phyloP scores from a whole-genome alignment of 352 stramenopile genomes.

The Blastocystis sp. region DNA sequence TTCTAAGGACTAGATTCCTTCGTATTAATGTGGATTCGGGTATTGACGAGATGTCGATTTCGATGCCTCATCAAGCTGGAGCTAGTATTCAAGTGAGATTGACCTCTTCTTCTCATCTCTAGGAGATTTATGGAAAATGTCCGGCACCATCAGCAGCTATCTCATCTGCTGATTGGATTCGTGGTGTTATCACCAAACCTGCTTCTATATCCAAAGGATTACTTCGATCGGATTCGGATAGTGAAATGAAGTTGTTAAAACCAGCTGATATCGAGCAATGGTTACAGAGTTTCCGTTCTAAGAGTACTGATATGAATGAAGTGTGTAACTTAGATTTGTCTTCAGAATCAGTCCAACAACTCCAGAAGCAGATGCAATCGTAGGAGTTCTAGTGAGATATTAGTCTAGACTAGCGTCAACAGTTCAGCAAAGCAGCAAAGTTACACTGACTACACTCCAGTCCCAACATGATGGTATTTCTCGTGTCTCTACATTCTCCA shows the following conservation, averaged over 20 bases:
- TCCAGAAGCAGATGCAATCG: neutral
- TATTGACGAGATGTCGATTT: constrained; percentile 2
- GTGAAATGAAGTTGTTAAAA: neutral
- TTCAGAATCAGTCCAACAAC: neutral
- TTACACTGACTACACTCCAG: neutral
- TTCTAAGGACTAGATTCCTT: constrained; percentile 4
- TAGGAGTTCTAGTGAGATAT: neutral
- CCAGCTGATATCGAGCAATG: neutral
- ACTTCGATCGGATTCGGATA: neutral
- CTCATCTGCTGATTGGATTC: neutral
- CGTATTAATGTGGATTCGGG: constrained; percentile 37
- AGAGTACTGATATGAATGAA: neutral
- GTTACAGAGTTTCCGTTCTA: neutral
- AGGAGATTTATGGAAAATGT: constrained; percentile 39
- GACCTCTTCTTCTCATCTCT: neutral
- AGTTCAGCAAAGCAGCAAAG: neutral
- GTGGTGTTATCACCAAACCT: constrained; percentile 13
- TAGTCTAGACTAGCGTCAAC: neutral
- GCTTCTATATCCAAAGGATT: neutral
- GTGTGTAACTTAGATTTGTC: neutral
- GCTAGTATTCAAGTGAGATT: neutral
- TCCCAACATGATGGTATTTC: neutral
- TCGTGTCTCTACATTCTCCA: too few species aligned
- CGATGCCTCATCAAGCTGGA: constrained; percentile 34
- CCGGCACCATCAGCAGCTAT: neutral